Base-by-base conservation (phyloP, 257 asterid species). In the Rauvolfia tetraphylla region DNA sequence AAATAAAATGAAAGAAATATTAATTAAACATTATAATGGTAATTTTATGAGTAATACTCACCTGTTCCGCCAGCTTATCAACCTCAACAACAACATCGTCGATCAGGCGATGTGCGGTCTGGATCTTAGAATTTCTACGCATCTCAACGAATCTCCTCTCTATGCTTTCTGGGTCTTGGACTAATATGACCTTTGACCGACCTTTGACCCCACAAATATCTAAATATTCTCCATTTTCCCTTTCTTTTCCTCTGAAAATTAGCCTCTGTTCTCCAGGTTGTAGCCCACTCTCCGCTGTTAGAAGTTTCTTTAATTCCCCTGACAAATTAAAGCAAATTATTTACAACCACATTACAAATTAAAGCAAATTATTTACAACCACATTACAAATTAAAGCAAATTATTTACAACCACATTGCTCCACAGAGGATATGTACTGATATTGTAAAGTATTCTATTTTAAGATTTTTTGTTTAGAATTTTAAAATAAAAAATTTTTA, bases 281-380 rank as follows among this genome's bases (percentile, higher is more conserved):
- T 80, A 90, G 74, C 73, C 96, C 93, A 5, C 89, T 85, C 74
- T 90, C 91, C 78, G 73, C 82, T 79, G 83, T 69, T 44, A 90
- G 75, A 34, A 76, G 80, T 90, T 87, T 89, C 91, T 90, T 90
- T 86, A 90, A 51, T 77, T 86, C 94, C 51, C 92, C 96, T 89
- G 75, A 79, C 68, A 77, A 80, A 48, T 36, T 25, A 25, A 36
- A 17, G 15, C 33, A 17, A 61, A 56, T 3, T 54, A 18, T 18
- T 54, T 54, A 46, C 51, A 46, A 5, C 51, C 14, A n/a, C n/a
- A n/a, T n/a, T n/a, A n/a, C n/a, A n/a, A n/a, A n/a, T n/a, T n/a
- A n/a, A n/a, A n/a, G n/a, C n/a, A n/a, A n/a, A n/a, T n/a, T n/a
- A n/a, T n/a, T n/a, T n/a, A n/a, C n/a, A n/a, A n/a, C n/a, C n/a